Conservation (phyloP, 192 early-diverging fungal genomes). For the Coemansia sp. region DNA sequence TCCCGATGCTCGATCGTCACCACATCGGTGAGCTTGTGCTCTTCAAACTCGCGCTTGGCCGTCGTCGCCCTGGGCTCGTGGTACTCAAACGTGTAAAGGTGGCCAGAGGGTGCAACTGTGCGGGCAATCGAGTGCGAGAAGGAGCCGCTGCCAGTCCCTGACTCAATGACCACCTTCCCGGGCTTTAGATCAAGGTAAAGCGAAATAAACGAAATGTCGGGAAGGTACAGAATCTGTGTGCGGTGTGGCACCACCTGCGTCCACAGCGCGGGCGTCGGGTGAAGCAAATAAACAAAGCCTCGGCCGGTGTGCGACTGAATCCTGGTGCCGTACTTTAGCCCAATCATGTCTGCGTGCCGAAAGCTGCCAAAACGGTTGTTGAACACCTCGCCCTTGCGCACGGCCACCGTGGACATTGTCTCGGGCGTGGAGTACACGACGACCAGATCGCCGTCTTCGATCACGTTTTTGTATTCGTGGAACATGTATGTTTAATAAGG, state of each 20-base stretch:
- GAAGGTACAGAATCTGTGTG: slow-evolving; percentile 93
- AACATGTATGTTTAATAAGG: no score
- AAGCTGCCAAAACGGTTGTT: slow-evolving; percentile 82
- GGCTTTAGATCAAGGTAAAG: slow-evolving; percentile 78
- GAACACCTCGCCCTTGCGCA: slow-evolving; percentile 59
- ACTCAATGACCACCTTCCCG: slow-evolving; percentile 81
- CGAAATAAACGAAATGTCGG: slow-evolving; percentile 91
- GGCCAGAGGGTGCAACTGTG: slow-evolving; percentile 80
- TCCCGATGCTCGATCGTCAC: slow-evolving; percentile 77
- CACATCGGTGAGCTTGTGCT: slow-evolving; percentile 67
- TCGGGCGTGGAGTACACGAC: slow-evolving; percentile 70
- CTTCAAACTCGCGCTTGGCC: slow-evolving; percentile 68
- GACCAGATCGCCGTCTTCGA: slow-evolving; percentile 77
- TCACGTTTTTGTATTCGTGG: slow-evolving; percentile 50
- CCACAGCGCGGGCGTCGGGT: slow-evolving; percentile 96
- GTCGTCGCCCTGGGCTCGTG: slow-evolving; percentile 72
- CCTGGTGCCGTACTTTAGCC: slow-evolving; percentile 81
- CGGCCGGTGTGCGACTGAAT: slow-evolving; percentile 56
- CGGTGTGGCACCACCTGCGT: slow-evolving; percentile 87
- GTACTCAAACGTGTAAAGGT: slow-evolving; percentile 93
- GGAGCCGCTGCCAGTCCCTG: slow-evolving; percentile 94
- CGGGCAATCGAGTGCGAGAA: slow-evolving; percentile 94
- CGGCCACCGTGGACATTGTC: slow-evolving; percentile 60
- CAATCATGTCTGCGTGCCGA: slow-evolving; percentile 78
- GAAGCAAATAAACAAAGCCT: slow-evolving; percentile 80